Evolutionary conservation across 164 flowering plant species (phyloP).

Genomic region (Euptelea pleiosperma): DNA sequence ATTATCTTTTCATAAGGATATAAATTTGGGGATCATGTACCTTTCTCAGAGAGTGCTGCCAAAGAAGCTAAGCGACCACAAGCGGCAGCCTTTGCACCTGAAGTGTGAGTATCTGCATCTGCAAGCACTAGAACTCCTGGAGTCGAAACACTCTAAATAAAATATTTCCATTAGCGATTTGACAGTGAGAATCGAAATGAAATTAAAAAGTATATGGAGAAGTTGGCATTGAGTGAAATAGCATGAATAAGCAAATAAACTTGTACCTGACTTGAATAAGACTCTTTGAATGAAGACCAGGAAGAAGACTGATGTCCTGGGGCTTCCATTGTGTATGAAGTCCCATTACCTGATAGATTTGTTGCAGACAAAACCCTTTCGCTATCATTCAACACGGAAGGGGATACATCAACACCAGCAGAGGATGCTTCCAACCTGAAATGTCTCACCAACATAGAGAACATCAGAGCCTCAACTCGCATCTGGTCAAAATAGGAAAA

Average conservation of each 20-base stretch:
- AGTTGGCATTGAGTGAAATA: not conserved
- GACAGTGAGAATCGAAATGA: conserved; percentile 1
- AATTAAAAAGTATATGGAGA: not conserved
- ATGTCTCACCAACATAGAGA: conserved; percentile 3
- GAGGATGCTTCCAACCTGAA: conserved; percentile 82
- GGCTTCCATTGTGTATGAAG: conserved; percentile 21
- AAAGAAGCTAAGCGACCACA: conserved; percentile 76
- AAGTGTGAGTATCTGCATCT: conserved; percentile 54
- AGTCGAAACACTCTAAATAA: conserved; percentile 36
- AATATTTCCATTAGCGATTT: conserved; percentile 11
- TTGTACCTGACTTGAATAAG: conserved; percentile 39
- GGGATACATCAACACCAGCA: conserved; percentile 48
- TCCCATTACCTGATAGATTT: conserved; percentile 27
- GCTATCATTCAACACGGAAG: conserved; percentile 25
- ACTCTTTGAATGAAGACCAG: conserved; percentile 24
- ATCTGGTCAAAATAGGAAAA: not conserved
- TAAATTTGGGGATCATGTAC: too few relatives aligned
- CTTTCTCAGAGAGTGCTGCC: conserved; percentile 60
- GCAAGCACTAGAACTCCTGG: conserved; percentile 49
- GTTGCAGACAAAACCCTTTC: conserved; percentile 16
- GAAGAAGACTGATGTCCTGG: conserved; percentile 23
- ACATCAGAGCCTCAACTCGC: not conserved
- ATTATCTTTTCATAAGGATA: too few relatives aligned
- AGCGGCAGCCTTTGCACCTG: conserved; percentile 92
- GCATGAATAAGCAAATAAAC: conserved; percentile 4